Evolutionary conservation across 306 rosid genomes (phyloP).

Genomic region (Acacia acuminata): DNA sequence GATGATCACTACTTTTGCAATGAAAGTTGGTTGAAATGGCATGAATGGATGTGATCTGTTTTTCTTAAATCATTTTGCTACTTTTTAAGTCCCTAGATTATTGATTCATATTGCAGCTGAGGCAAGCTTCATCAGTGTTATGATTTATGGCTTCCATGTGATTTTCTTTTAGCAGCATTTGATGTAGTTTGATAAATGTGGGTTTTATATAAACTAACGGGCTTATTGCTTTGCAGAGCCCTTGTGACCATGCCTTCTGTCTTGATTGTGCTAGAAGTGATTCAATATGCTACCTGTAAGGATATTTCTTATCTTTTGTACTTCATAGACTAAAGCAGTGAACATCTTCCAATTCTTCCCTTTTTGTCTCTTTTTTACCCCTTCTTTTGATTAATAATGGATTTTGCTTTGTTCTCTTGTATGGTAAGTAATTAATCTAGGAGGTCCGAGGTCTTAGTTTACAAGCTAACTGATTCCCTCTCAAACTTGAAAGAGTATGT

Average conservation of each 20-base stretch:
- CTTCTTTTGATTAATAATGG: background rate
- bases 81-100: background rate
- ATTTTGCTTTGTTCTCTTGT: background rate
- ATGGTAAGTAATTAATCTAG: background rate
- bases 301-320: constrained; percentile 36
- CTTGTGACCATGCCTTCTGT: constrained; percentile 91
- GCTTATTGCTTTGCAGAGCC: constrained; percentile 74
- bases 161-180: background rate
- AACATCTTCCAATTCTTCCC: constrained; percentile 13
- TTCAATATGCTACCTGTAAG: constrained; percentile 96
- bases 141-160: background rate
- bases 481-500: background rate
- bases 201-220: background rate
- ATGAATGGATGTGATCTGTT: background rate
- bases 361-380: constrained; percentile 28
- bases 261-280: constrained; percentile 93
- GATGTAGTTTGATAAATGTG: background rate
- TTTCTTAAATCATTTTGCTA: background rate
- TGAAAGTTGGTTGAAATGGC: background rate
- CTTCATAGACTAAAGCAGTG: constrained; percentile 9
- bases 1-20: background rate
- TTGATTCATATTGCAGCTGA: background rate
- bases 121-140: background rate
- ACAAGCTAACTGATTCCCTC: background rate
- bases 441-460: background rate